Evolutionary conservation across 2,329 filamentous ascomycete genomes (phyloP).

Genomic region (Metarhizium anisopliae): DNA sequence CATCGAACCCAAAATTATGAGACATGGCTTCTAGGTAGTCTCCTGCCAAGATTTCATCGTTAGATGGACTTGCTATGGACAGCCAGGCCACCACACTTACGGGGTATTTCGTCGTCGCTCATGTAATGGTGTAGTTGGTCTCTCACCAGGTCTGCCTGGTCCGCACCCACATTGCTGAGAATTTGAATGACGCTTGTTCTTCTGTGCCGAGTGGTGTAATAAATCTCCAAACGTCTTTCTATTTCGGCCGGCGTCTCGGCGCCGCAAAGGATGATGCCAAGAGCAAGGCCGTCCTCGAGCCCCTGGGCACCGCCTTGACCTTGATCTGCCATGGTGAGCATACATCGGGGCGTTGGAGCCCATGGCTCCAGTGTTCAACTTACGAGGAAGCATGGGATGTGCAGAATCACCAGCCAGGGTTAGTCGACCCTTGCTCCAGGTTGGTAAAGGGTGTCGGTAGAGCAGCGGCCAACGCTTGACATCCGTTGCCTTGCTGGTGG

Average conservation of each 20-base stretch:
- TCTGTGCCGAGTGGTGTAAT: slow-evolving; percentile 16
- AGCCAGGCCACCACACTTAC: slow-evolving; percentile 12
- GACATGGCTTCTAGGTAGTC: neutral
- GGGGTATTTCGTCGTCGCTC: slow-evolving; percentile 18
- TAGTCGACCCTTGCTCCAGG: slow-evolving; percentile 22
- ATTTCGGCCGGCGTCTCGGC: slow-evolving; percentile 13
- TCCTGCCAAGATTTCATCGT: neutral
- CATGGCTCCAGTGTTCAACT: neutral
- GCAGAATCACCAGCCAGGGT: slow-evolving; percentile 27
- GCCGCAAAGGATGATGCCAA: slow-evolving; percentile 20
- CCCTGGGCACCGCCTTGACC: slow-evolving; percentile 28
- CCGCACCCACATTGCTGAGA: slow-evolving; percentile 27
- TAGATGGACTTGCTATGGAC: neutral
- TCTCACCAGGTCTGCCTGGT: slow-evolving; percentile 18
- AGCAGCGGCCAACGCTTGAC: slow-evolving; percentile 27
- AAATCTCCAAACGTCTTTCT: slow-evolving; percentile 14
- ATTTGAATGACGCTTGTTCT: slow-evolving; percentile 27
- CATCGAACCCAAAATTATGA: slow-evolving; percentile 13
- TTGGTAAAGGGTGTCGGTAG: slow-evolving; percentile 22
- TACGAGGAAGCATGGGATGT: slow-evolving; percentile 30
- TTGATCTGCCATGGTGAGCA: slow-evolving; percentile 19
- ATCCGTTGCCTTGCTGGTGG: slow-evolving; percentile 23
- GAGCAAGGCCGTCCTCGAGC: slow-evolving; percentile 25
- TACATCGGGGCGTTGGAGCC: neutral
- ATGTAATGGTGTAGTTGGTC: slow-evolving; percentile 19